A percentile compares a stretch with the other conserved stretches of the same genome.
Conservation (phyloP, 2,329 filamentous ascomycete genomes). For the Trichoderma cornu-damae region DNA sequence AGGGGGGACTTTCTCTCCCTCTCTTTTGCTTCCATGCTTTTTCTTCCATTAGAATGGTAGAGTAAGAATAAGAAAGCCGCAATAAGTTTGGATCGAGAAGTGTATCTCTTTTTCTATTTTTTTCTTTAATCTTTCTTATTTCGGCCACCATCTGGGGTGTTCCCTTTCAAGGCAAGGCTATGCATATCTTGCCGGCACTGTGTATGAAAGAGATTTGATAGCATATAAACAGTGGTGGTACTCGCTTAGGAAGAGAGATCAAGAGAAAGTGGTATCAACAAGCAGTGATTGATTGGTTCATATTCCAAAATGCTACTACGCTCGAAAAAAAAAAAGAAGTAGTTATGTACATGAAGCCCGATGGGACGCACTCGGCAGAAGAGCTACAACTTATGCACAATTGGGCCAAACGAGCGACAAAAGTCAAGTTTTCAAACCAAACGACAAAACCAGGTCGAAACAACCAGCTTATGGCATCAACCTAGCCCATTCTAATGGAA, state of each 20-base stretch:
- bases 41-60: not conserved
- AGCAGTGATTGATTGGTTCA: not conserved
- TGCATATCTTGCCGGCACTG: not conserved
- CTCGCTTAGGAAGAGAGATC: not conserved
- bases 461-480: too few relatives aligned
- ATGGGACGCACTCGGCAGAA: not conserved
- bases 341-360: not conserved
- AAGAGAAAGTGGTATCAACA: not conserved
- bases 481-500: slow-evolving; percentile 15
- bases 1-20: not conserved
- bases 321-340: not conserved
- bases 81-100: not conserved
- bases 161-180: not conserved
- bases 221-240: not conserved
- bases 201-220: not conserved
- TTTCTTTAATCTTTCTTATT: not conserved
- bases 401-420: not conserved
- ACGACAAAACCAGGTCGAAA: not conserved
- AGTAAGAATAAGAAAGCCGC: not conserved
- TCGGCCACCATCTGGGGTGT: not conserved
- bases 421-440: not conserved
- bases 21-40: not conserved
- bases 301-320: not conserved
- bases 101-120: not conserved
- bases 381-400: not conserved